Percentiles rank a stretch among this genome's conserved stretches.
Evolutionary conservation across 1,284 basidiomycete genomes (phyloP).

Genomic region (Apiotrichum mycotoxinovorans): DNA sequence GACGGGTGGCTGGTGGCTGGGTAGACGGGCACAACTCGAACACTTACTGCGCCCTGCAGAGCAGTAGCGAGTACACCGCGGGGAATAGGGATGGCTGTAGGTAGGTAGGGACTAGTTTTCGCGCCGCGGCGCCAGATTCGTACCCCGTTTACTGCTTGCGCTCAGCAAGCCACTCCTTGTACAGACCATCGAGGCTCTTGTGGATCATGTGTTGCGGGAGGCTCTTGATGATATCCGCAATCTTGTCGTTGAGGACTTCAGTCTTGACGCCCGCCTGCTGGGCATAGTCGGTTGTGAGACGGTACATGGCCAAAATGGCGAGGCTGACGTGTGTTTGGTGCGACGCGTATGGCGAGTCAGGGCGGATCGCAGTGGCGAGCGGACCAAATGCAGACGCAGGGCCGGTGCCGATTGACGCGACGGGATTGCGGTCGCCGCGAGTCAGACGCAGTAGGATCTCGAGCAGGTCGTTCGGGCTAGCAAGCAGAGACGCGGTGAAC

Average conservation of each 20-base stretch:
- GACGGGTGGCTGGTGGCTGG: too few species aligned
- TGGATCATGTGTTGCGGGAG: conserved; percentile 78
- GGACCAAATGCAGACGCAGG: conserved; percentile 45
- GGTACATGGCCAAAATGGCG: conserved; percentile 83
- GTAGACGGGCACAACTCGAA: not conserved
- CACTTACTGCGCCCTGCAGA: not conserved
- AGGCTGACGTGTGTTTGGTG: conserved; percentile 91
- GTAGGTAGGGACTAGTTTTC: too few species aligned
- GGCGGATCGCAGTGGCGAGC: conserved; percentile 60
- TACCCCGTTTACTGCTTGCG: conserved; percentile 1
- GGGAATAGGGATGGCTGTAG: too few species aligned
- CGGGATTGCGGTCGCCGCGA: conserved; percentile 75
- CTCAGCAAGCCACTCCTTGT: conserved; percentile 66
- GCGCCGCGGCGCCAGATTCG: not conserved
- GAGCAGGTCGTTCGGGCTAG: conserved; percentile 71
- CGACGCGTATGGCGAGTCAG: conserved; percentile 69
- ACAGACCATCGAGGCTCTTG: conserved; percentile 86
- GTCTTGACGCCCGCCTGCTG: conserved; percentile 65
- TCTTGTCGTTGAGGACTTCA: conserved; percentile 67
- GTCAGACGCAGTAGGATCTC: conserved; percentile 87
- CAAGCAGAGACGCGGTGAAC: conserved; percentile 82
- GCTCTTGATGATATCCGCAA: conserved; percentile 82
- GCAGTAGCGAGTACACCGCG: too few species aligned
- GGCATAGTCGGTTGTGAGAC: conserved; percentile 76
- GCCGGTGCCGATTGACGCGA: conserved; percentile 60